Conservation (phyloP, 1,139 yeast genomes). For the Blastobotrys raffinosifermentans region DNA sequence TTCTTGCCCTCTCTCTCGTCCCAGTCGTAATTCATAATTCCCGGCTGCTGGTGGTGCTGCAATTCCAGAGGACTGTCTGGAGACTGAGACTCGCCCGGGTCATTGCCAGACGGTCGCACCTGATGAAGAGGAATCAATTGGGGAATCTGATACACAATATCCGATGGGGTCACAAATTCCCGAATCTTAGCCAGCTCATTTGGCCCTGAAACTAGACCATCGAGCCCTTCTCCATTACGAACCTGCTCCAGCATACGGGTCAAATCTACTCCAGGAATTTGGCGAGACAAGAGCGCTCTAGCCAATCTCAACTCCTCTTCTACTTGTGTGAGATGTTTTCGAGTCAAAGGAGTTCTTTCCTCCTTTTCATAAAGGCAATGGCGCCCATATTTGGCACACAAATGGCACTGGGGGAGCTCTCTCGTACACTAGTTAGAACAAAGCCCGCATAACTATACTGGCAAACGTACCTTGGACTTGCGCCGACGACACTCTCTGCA, state of each 20-base stretch:
- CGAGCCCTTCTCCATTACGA: neutral
- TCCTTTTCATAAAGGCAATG: slow-evolving; percentile 1
- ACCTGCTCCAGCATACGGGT: neutral
- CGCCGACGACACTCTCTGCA: slow-evolving; percentile 2
- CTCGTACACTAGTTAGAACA: slow-evolving; percentile 1
- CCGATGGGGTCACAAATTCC: neutral
- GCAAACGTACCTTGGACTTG: slow-evolving; percentile 1
- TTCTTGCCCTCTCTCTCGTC: slow-evolving; percentile 1
- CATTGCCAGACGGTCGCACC: neutral
- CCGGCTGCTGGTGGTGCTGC: neutral
- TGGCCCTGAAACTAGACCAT: too few relatives aligned
- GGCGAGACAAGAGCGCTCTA: neutral
- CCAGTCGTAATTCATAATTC: slow-evolving; percentile 2
- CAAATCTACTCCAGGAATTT: neutral
- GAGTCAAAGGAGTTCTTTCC: neutral
- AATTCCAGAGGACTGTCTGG: neutral
- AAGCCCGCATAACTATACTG: neutral
- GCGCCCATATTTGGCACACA: neutral
- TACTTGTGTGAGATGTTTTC: slow-evolving; percentile 3
- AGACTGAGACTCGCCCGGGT: neutral
- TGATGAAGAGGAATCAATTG: neutral
- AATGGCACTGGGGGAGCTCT: neutral
- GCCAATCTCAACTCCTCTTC: slow-evolving; percentile 2
- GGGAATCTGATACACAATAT: slow-evolving; percentile 1
- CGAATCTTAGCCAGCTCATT: too few relatives aligned